These are phyloP conservation scores for Salinomyces thailandicus DNA, from an alignment of 2,329 filamentous ascomycete species.

Conservation along the genomic window DNA sequence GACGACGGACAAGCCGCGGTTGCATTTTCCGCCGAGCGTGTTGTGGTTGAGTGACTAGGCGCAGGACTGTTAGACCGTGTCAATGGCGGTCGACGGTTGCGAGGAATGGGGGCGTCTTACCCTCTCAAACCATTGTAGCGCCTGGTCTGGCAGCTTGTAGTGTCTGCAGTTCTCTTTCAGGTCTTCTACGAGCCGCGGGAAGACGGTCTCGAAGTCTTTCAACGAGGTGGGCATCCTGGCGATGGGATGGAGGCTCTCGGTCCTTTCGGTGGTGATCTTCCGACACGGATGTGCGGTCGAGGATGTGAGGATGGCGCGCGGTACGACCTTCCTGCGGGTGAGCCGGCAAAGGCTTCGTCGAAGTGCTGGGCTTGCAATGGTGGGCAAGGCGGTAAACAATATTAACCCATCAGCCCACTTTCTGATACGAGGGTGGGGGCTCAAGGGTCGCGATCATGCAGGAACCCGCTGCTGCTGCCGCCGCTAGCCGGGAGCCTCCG, in stretches of 20 bases:
- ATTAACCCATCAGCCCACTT: not conserved
- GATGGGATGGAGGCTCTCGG: not conserved
- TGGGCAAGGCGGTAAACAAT: constrained; percentile 1
- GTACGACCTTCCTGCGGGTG: not conserved
- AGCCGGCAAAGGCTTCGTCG: constrained; percentile 1
- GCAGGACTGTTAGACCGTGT: constrained; percentile 10
- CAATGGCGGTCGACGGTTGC: constrained; percentile 8
- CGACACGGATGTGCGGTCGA: not conserved
- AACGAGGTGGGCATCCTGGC: constrained; percentile 59
- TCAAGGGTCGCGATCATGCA: too few species aligned
- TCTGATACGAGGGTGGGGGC: too few species aligned
- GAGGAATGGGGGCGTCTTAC: constrained; percentile 36
- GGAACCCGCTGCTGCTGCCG: not conserved
- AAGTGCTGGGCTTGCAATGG: not conserved
- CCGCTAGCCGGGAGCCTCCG: not conserved
- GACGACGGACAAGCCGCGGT: constrained; percentile 94
- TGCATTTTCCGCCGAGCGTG: constrained; percentile 90
- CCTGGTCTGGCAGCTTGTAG: constrained; percentile 74
- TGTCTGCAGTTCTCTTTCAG: constrained; percentile 65
- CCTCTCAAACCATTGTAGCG: constrained; percentile 77
- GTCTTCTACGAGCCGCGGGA: constrained; percentile 74
- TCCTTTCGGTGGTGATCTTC: not conserved
- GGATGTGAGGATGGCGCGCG: not conserved
- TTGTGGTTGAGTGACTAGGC: constrained; percentile 71
- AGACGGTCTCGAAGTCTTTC: constrained; percentile 81